Conservation (phyloP, 2,329 filamentous ascomycete genomes). For the Pseudocercospora musae region DNA sequence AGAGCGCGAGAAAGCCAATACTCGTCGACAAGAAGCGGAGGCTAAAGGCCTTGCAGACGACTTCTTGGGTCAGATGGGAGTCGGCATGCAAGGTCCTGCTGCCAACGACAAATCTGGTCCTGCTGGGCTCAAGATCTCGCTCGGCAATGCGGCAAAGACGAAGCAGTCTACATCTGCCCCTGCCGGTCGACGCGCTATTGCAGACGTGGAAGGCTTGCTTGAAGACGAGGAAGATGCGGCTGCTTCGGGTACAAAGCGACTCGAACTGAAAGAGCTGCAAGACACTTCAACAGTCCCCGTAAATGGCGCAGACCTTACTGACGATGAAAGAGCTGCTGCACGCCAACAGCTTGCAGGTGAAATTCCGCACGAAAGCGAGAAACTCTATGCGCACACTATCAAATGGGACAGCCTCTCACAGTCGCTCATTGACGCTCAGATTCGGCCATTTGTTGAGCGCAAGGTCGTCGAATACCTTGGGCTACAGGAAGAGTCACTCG, state of each 20-base stretch:
- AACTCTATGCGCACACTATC: constrained; percentile 87
- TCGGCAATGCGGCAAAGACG: constrained; percentile 68
- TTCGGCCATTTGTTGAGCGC: constrained; percentile 94
- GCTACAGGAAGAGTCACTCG: constrained; percentile 91
- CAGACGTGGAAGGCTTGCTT: constrained; percentile 88
- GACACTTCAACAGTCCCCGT: constrained; percentile 60
- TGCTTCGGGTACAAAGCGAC: constrained; percentile 29
- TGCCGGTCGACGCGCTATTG: constrained; percentile 54
- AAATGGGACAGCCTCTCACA: constrained; percentile 91
- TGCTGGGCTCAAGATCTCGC: constrained; percentile 74
- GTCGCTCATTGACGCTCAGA: constrained; percentile 73
- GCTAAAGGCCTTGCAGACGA: constrained; percentile 83
- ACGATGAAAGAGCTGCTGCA: constrained; percentile 82
- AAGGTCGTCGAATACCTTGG: constrained; percentile 97
- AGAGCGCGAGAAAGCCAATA: constrained; percentile 63
- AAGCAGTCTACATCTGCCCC: constrained; percentile 39
- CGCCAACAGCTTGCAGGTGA: constrained; percentile 79
- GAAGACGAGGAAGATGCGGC: constrained; percentile 91
- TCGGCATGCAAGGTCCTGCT: constrained; percentile 61
- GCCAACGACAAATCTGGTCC: constrained; percentile 58
- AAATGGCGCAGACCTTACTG: constrained; percentile 73
- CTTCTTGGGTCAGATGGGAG: constrained; percentile 80
- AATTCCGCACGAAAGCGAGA: constrained; percentile 82
- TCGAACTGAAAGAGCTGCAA: constrained; percentile 43
- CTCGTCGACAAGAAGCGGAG: constrained; percentile 68